Percentiles rank a stretch among this genome's conserved stretches.
Evolutionary conservation across 1,284 basidiomycete species (phyloP).

Genomic region (Kwoniella shivajii): DNA sequence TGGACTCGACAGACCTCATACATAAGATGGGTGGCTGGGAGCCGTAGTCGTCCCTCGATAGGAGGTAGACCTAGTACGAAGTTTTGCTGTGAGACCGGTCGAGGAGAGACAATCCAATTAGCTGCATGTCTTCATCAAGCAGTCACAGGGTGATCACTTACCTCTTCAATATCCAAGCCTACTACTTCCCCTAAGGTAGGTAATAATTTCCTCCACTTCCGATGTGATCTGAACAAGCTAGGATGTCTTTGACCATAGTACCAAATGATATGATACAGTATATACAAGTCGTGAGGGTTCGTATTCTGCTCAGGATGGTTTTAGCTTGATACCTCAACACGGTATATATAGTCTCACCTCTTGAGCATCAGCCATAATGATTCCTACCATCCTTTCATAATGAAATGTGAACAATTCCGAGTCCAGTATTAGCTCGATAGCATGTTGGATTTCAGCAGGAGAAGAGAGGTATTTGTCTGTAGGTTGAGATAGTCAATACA

Average conservation of each 20-base stretch:
- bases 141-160: constrained; percentile 19
- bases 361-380: constrained; percentile 67
- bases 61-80: constrained; percentile 56
- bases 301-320: constrained; percentile 62
- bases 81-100: constrained; percentile 19
- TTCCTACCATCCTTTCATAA: constrained; percentile 82
- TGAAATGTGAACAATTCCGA: constrained; percentile 85
- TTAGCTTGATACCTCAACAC: not conserved
- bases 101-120: not conserved
- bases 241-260: constrained; percentile 70
- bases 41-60: constrained; percentile 76
- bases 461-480: constrained; percentile 78
- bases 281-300: constrained; percentile 81
- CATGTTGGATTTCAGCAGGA: constrained; percentile 76
- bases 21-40: constrained; percentile 71
- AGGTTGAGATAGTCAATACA: too few relatives aligned
- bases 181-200: constrained; percentile 68
- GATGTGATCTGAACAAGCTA: constrained; percentile 72
- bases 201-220: constrained; percentile 78
- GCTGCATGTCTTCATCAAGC: not conserved
- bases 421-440: constrained; percentile 70
- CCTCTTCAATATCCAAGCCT: constrained; percentile 50
- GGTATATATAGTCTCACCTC: constrained; percentile 58
- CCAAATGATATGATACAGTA: constrained; percentile 76
- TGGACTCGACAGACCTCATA: constrained; percentile 92